Percentiles rank a stretch among this genome's conserved stretches.
Conservation (phyloP, 257 asterid genomes). For the Parsonsia alboflavescens region DNA sequence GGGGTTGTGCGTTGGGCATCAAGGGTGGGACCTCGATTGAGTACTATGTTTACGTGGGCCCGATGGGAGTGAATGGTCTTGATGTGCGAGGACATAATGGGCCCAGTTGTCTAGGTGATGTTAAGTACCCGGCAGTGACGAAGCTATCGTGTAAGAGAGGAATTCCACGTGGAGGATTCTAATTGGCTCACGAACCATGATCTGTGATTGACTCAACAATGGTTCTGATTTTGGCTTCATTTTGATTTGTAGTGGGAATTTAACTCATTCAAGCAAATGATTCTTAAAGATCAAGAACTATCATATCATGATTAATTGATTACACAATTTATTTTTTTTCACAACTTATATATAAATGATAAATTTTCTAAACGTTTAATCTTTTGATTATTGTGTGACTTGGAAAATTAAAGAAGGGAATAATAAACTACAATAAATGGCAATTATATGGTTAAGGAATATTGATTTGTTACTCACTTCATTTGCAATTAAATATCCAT, state of each 20-base stretch:
- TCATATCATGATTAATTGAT: not conserved
- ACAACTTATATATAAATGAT: too few species aligned
- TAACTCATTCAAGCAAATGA: not conserved
- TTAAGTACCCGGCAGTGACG: not conserved
- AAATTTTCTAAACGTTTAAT: too few species aligned
- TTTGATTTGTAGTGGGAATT: not conserved
- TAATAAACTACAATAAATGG: too few species aligned
- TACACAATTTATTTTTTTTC: not conserved
- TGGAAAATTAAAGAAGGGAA: not conserved
- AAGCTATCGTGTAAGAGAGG: not conserved
- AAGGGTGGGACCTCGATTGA: conserved; percentile 19
- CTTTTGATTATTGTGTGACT: not conserved
- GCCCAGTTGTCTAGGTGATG: conserved; percentile 46
- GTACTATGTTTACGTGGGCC: conserved; percentile 2
- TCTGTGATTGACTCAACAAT: not conserved
- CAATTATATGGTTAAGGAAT: not conserved
- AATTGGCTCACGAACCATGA: not conserved
- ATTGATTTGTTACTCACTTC: too few species aligned
- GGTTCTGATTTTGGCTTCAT: not conserved
- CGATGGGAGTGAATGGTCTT: conserved; percentile 33
- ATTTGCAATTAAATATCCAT: too few species aligned
- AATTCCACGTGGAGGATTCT: not conserved
- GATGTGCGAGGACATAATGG: conserved; percentile 49
- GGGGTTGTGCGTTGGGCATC: conserved; percentile 28
- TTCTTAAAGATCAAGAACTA: not conserved